phyloP scores from a whole-genome alignment of 2,329 filamentous ascomycete genomes.

The Cladophialophora carrionii region DNA sequence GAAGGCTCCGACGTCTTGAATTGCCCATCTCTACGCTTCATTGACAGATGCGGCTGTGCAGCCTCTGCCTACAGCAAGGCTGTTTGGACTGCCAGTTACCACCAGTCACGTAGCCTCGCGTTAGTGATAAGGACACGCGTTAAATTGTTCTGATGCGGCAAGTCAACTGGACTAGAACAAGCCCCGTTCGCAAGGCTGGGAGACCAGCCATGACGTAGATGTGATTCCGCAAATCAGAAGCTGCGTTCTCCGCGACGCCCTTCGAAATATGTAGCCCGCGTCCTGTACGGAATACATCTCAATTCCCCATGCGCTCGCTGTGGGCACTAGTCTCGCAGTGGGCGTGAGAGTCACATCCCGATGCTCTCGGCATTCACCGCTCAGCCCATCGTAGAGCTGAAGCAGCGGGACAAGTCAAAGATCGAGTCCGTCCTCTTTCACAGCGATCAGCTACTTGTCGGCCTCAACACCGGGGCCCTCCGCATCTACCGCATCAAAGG shows the following conservation, averaged over 20 bases:
- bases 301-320: neutral
- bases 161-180: neutral
- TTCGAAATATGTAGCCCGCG: neutral
- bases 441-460: slow-evolving; percentile 88
- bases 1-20: neutral
- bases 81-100: neutral
- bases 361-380: slow-evolving; percentile 99
- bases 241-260: neutral
- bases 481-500: slow-evolving; percentile 92
- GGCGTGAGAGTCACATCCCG: slow-evolving; percentile 7
- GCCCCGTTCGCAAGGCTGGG: neutral
- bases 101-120: neutral
- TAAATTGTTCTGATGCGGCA: neutral
- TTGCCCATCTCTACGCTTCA: too few relatives aligned
- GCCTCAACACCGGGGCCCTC: slow-evolving; percentile 83
- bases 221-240: neutral
- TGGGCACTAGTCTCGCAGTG: neutral
- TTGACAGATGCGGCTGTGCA: neutral
- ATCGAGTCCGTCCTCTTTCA: slow-evolving; percentile 95
- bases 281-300: too few relatives aligned
- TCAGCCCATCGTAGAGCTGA: slow-evolving; percentile 95
- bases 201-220: neutral
- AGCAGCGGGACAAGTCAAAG: slow-evolving; percentile 90
- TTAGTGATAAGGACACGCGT: neutral
- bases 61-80: neutral